These are phyloP conservation scores for Jackrogersella minutella DNA, from an alignment of 495 filamentous ascomycete species.

Conservation along the genomic window DNA sequence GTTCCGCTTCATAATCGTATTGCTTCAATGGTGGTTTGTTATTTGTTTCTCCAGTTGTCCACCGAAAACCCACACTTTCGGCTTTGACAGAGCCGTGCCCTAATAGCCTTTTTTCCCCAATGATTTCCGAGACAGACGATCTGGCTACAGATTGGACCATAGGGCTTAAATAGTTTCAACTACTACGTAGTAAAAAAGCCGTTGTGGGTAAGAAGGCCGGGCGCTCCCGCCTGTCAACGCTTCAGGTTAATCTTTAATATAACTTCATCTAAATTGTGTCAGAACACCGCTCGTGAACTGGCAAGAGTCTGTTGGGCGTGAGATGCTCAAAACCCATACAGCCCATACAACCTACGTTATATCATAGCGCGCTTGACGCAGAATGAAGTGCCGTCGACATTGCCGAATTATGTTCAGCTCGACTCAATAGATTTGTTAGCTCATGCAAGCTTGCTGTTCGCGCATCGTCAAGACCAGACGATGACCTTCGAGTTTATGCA, in stretches of 20 bases:
- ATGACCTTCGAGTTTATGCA: not conserved
- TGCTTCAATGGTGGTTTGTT: too few relatives aligned
- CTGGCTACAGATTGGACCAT: too few relatives aligned
- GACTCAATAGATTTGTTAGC: not conserved
- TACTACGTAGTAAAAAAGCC: not conserved
- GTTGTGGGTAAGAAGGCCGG: not conserved
- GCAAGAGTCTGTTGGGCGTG: not conserved
- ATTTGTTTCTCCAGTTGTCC: not conserved
- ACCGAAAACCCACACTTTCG: too few relatives aligned
- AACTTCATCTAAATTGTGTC: not conserved
- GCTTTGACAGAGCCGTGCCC: too few relatives aligned
- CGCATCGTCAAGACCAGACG: not conserved
- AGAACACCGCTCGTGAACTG: not conserved
- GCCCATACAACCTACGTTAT: too few relatives aligned
- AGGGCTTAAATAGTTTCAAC: conserved; percentile 11
- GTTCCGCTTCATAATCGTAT: not conserved
- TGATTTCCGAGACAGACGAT: too few relatives aligned
- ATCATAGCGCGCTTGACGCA: conserved; percentile 5
- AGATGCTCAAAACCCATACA: not conserved
- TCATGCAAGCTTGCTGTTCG: conserved; percentile 4
- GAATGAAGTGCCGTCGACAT: not conserved
- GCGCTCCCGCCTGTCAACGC: not conserved
- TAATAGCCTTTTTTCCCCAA: too few relatives aligned
- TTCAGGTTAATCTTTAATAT: conserved; percentile 6
- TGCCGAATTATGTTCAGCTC: conserved; percentile 4